Base-by-base conservation (phyloP, 2,329 filamentous ascomycete genomes). In the Fusarium robinianum region DNA sequence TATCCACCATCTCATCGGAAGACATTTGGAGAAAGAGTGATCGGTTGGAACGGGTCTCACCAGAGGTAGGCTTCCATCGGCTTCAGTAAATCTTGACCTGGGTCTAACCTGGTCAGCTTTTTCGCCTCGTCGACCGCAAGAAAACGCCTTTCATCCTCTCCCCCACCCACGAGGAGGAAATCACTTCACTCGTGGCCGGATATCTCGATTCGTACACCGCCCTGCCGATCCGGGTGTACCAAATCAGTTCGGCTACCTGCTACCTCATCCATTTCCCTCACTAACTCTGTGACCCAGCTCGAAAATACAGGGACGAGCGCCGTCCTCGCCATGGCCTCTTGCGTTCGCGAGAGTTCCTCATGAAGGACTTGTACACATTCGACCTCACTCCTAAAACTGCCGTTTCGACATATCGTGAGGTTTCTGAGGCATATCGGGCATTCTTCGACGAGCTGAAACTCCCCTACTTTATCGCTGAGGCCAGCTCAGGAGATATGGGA, bases 281-380 rank as follows among this genome's bases (percentile, higher is more conserved):
- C 57, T 67, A 23, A 67, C 51, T 32, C 15, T 4, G 15, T 14
- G 2, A 18, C 18, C 12, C 49, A 89, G 86, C 89, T 19, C 81
- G 92, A 32, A 99, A 99, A 68, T 99, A 97, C 63, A 83, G 94
- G 34, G 94, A 99, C 70, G 94, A 99, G 69, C 80, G 86, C 43
- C 80, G 94, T 17, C 94, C 94, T 14, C 81, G 94, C 21, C 88
- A 95, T 58, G 94, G 94, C 9, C 75, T 99, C 2, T 74, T 99
- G 7, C 84, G 94, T 8, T 87, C 89, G 1, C 84, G 90, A 49
- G 94, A 99, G 63, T 99, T 99, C 61, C 72, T 90, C 57, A 99
- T 99, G 94, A 99, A 99, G 68, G 94, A 99, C 67, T 78, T 99
- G 1, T 99, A 99, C 66, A 96, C 91, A 0, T 99, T 99, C 63